Percentiles rank a stretch among this genome's conserved stretches.
These are phyloP conservation scores for Colletotrichum sp. DNA, from an alignment of 2,329 filamentous ascomycete genomes.

Conservation along the genomic window DNA sequence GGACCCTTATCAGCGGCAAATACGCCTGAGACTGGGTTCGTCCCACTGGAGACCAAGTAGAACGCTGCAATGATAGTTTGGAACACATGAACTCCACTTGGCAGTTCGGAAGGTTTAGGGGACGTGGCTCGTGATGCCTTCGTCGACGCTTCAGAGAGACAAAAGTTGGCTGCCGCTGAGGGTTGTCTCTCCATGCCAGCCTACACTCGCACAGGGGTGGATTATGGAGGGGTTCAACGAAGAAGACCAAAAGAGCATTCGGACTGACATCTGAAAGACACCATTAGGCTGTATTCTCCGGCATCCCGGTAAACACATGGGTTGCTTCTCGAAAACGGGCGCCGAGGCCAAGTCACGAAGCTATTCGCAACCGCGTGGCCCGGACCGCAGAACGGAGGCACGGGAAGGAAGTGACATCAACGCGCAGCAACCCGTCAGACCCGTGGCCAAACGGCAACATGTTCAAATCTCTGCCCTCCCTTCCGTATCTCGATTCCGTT, in stretches of 20 bases:
- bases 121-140: neutral
- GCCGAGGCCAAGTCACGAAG: constrained; percentile 8
- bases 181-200: neutral
- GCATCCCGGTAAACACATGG: neutral
- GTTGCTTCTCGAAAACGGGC: neutral
- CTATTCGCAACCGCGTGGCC: neutral
- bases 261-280: neutral
- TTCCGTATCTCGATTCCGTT: constrained; percentile 2
- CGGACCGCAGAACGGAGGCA: constrained; percentile 6
- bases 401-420: constrained; percentile 13
- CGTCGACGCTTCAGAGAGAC: neutral
- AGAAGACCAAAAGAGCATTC: neutral
- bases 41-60: neutral
- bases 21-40: neutral
- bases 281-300: neutral
- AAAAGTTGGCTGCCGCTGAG: neutral
- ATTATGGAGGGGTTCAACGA: neutral
- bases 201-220: neutral
- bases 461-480: neutral
- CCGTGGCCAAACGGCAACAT: neutral
- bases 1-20: neutral
- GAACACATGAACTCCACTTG: neutral
- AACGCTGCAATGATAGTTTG: neutral
- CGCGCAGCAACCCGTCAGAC: neutral
- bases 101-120: neutral